Percentiles rank a stretch among this genome's conserved stretches.
Conservation (phyloP, 1,139 yeast species). For the Saccharomycopsis phalli region DNA sequence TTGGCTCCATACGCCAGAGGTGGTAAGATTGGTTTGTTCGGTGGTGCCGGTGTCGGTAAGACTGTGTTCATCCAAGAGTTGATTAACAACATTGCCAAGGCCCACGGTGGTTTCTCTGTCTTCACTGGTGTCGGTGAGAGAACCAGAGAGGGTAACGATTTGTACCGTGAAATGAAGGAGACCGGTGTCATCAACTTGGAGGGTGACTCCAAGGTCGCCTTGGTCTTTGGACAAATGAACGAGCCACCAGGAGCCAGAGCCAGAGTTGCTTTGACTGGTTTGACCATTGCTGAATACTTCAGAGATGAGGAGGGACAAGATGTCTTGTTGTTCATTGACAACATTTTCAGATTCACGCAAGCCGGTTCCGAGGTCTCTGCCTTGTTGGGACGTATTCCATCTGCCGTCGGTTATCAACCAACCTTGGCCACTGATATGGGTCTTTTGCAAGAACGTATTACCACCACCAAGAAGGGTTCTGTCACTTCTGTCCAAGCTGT, state of each 20-base stretch:
- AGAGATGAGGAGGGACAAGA: constrained; percentile 99
- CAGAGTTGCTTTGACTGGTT: constrained; percentile 99
- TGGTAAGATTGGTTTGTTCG: constrained; percentile 99
- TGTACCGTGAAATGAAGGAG: constrained; percentile 99
- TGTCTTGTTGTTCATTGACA: constrained; percentile 98
- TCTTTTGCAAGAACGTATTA: constrained; percentile 99
- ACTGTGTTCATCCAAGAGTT: constrained; percentile 99
- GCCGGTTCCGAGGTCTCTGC: constrained; percentile 99
- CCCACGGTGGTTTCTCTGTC: constrained; percentile 99
- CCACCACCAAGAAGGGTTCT: constrained; percentile 99
- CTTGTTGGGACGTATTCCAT: constrained; percentile 99
- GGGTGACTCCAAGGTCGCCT: constrained; percentile 99
- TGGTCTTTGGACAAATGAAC: constrained; percentile 99
- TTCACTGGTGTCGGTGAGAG: constrained; percentile 99
- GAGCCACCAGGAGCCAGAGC: constrained; percentile 99
- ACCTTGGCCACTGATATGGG: constrained; percentile 99
- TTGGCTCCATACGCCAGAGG: constrained; percentile 99
- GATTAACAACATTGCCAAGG: constrained; percentile 99
- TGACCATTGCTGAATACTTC: constrained; percentile 99
- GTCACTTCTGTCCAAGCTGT: constrained; percentile 99
- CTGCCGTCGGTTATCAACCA: constrained; percentile 99
- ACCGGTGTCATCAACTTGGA: constrained; percentile 99
- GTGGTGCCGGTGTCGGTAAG: constrained; percentile 99
- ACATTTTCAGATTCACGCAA: constrained; percentile 99
- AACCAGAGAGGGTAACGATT: constrained; percentile 99